phyloP scores from a whole-genome alignment of 139 green algal genomes.

The Diplosphaera chodatii region DNA sequence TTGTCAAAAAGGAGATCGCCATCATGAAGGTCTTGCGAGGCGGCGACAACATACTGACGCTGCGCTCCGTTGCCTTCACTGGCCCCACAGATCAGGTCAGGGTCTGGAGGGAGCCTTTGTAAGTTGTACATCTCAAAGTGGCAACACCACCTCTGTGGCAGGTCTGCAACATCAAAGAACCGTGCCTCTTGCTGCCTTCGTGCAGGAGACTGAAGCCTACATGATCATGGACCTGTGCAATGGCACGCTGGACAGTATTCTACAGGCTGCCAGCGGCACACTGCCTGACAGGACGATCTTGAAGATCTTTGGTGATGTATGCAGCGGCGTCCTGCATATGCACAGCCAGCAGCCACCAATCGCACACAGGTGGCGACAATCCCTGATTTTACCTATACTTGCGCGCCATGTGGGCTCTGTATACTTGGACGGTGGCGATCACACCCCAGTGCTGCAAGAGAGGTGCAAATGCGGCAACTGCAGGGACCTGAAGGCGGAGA shows the following conservation, averaged over 20 bases:
- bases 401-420: too few species aligned
- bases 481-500: constrained; percentile 93
- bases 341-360: constrained; percentile 62
- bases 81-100: constrained; percentile 17
- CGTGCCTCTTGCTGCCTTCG: too few species aligned
- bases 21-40: constrained; percentile 26
- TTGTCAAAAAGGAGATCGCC: constrained; percentile 34
- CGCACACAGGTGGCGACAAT: constrained; percentile 64
- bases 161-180: too few species aligned
- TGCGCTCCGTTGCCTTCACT: constrained; percentile 55
- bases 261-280: constrained; percentile 28
- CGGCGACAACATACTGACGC: constrained; percentile 49
- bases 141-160: too few species aligned
- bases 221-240: constrained; percentile 76
- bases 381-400: too few species aligned
- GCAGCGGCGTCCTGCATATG: constrained; percentile 60
- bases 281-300: constrained; percentile 44
- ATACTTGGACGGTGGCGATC: too few species aligned
- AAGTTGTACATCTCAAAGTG: too few species aligned
- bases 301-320: constrained; percentile 52
- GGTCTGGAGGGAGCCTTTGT: too few species aligned
- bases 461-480: too few species aligned
- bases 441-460: too few species aligned
- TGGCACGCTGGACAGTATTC: constrained; percentile 49
- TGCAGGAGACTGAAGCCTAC: constrained; percentile 57